Conservation (phyloP, 2,329 filamentous ascomycete species). For the Rhynchosporium graminicola region DNA sequence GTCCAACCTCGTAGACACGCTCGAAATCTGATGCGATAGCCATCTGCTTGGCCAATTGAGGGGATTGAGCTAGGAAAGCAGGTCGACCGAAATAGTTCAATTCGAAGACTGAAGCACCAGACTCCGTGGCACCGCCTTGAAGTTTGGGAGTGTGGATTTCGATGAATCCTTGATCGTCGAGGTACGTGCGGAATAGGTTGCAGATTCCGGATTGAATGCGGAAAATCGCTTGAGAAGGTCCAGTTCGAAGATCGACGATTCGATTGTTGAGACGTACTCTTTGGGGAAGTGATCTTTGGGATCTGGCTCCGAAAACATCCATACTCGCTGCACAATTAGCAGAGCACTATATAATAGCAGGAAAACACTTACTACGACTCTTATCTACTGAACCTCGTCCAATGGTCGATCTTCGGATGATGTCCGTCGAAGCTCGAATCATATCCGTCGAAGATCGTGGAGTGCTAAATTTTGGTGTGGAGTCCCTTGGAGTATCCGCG, state of each 20-base stretch:
- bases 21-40: constrained; percentile 86
- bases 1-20: constrained; percentile 84
- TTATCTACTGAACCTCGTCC: constrained; percentile 15
- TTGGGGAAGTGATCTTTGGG: constrained; percentile 35
- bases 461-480: background rate
- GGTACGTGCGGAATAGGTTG: constrained; percentile 73
- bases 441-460: constrained; percentile 21
- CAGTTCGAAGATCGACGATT: constrained; percentile 82
- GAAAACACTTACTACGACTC: constrained; percentile 27
- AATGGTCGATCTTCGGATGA: constrained; percentile 7
- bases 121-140: constrained; percentile 87
- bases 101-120: constrained; percentile 86
- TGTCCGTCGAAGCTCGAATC: constrained; percentile 15
- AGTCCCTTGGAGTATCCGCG: constrained; percentile 8
- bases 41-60: constrained; percentile 93
- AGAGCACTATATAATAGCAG: background rate
- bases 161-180: constrained; percentile 77
- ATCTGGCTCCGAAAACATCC: constrained; percentile 26
- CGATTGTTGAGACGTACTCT: constrained; percentile 72
- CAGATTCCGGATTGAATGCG: constrained; percentile 80
- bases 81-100: constrained; percentile 87
- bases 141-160: constrained; percentile 95
- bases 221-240: constrained; percentile 84
- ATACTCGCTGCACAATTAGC: constrained; percentile 30
- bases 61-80: constrained; percentile 88